These are phyloP conservation scores for Rubus parviflorus DNA, from an alignment of 306 rosid species.

Conservation along the genomic window DNA sequence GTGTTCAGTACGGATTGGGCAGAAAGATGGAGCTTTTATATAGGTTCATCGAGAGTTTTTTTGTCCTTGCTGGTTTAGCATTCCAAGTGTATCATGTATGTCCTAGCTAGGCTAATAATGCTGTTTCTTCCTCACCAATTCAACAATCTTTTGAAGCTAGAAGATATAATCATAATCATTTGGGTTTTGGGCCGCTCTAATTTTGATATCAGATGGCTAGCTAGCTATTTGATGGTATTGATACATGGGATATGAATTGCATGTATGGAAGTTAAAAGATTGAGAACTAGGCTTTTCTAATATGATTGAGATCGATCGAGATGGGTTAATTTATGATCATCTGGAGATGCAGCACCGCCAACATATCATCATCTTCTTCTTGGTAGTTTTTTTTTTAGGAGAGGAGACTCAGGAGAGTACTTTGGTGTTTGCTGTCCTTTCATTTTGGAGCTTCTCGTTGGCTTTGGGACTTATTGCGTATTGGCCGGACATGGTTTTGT, in stretches of 20 bases:
- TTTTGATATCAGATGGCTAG: conserved; percentile 35
- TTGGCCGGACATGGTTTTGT: not conserved
- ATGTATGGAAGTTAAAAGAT: conserved; percentile 6
- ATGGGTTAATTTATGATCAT: not conserved
- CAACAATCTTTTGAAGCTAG: conserved; percentile 7
- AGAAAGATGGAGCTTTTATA: conserved; percentile 49
- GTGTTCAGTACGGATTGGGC: conserved; percentile 37
- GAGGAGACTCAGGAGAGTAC: conserved; percentile 10
- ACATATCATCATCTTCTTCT: conserved; percentile 5
- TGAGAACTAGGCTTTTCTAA: not conserved
- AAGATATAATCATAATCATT: conserved; percentile 30
- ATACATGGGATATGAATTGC: not conserved
- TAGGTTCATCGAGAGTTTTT: conserved; percentile 43
- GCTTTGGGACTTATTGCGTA: not conserved
- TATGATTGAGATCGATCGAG: not conserved
- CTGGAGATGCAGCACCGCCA: conserved; percentile 9
- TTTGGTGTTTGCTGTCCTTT: conserved; percentile 1
- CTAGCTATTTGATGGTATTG: conserved; percentile 16
- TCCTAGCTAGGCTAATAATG: conserved; percentile 47
- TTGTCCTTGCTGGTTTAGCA: conserved; percentile 33
- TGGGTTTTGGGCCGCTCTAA: conserved; percentile 38
- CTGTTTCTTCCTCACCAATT: conserved; percentile 36
- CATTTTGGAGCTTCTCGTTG: not conserved
- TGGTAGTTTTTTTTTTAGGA: not conserved
- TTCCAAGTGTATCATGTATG: conserved; percentile 9